Evolutionary conservation across 2,329 filamentous ascomycete genomes (phyloP).

Genomic region (Scedosporium dehoogii): DNA sequence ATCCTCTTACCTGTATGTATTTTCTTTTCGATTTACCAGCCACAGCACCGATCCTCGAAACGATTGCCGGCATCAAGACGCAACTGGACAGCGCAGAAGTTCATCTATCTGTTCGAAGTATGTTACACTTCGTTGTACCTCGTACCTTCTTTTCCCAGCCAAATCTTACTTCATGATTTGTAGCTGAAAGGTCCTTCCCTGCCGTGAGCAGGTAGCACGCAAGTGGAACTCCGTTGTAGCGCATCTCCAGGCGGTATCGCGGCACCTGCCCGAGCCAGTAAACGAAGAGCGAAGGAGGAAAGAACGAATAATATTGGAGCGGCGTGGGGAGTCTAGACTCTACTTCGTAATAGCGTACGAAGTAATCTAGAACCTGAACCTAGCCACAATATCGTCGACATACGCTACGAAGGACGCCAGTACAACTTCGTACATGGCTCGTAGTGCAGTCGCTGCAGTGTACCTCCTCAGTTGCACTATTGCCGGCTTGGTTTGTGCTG

Average conservation of each 20-base stretch:
- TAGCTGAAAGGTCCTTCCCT: too few relatives aligned
- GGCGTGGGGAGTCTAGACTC: too few relatives aligned
- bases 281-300: too few relatives aligned
- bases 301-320: background rate
- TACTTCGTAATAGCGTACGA: background rate
- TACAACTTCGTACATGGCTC: background rate
- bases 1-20: background rate
- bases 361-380: background rate
- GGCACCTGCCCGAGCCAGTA: too few relatives aligned
- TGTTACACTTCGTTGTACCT: too few relatives aligned
- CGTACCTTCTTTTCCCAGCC: too few relatives aligned
- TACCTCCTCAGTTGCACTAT: background rate
- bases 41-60: background rate
- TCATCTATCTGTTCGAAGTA: too few relatives aligned
- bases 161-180: too few relatives aligned
- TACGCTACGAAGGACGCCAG: background rate
- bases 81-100: too few relatives aligned
- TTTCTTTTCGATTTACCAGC: background rate
- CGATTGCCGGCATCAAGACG: background rate
- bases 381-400: background rate
- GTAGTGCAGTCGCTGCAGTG: background rate
- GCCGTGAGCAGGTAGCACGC: too few relatives aligned
- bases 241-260: too few relatives aligned
- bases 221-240: too few relatives aligned
- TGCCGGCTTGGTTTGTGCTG: background rate